Evolutionary conservation across 169 alveolate genomes (phyloP).

Genomic region (Perkinsus chesapeaki): DNA sequence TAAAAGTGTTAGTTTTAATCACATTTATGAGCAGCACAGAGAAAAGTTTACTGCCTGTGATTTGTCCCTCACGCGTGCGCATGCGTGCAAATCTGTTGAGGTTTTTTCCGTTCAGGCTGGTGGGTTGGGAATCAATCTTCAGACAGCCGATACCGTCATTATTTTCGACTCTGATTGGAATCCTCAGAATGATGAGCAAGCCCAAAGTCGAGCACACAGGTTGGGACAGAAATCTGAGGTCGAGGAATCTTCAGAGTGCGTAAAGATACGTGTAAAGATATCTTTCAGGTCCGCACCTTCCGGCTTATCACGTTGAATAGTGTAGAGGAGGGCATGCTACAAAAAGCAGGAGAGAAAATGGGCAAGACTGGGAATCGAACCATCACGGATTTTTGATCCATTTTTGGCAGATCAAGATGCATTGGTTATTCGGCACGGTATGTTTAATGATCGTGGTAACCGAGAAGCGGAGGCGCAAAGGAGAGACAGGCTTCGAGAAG

Average conservation of each 20-base stretch:
- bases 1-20: too few relatives aligned
- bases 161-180: constrained; percentile 94
- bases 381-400: not conserved
- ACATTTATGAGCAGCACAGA: too few relatives aligned
- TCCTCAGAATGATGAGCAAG: constrained; percentile 86
- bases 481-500: constrained; percentile 20
- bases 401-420: constrained; percentile 41
- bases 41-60: too few relatives aligned
- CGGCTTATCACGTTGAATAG: constrained; percentile 81
- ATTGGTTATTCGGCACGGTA: constrained; percentile 47
- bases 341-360: constrained; percentile 67
- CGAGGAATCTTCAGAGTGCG: constrained; percentile 9
- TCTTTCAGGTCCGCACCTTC: constrained; percentile 40
- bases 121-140: constrained; percentile 87
- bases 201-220: constrained; percentile 87
- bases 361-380: not conserved
- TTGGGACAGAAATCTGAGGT: constrained; percentile 88
- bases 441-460: constrained; percentile 40
- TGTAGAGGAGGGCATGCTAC: constrained; percentile 86
- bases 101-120: constrained; percentile 87
- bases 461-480: not conserved
- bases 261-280: not conserved
- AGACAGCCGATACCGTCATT: constrained; percentile 93
- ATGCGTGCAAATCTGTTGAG: too few relatives aligned
- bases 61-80: too few relatives aligned